Base-by-base conservation (phyloP, 257 asterid species). In the Solanum bulbocastanum region DNA sequence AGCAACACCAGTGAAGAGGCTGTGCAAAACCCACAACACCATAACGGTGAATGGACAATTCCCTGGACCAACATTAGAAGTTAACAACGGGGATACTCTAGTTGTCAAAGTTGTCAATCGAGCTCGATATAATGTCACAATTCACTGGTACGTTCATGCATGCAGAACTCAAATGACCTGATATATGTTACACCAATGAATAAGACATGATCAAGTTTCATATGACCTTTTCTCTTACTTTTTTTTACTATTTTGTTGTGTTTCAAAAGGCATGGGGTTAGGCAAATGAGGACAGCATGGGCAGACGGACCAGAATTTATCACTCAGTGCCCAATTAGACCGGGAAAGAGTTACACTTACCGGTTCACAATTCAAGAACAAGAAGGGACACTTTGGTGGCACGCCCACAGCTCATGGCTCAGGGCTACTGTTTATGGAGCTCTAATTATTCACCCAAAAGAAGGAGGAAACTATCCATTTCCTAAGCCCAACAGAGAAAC, bases 361-460 rank as follows among this genome's bases (percentile, higher is more conserved):
- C 90, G 98, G 13, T 96, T 95, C 86, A 93, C 94, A 0, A 95
- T 96, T 46, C 92, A 92, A 90, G 98, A 95, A 27, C 98, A 96
- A 52, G 98, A 93, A 91, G 98, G 98, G 75, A 96, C 98, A 0
- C 94, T 96, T 2, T 96, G 98, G 98, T 96, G 98, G 98, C 98
- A 96, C 39, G 98, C 98, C 30, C 98, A 96, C 88, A 96, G 98
- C 90, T 96, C 98, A 2, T 96, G 98, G 98, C 95, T 96, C 58
- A 89, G 98, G 78, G 98, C 98, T 82, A 96, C 98, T 1, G 98
- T 96, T 83, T 96, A 96, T 23, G 98, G 98, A 8, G 98, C 94
- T 46, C 15, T 96, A 15, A 87, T 96, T 86, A 93, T 96, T 86
- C 96, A 87, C 49, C 99, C 98, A 12, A 93, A 79, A 84, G 88